phyloP scores from a whole-genome alignment of 169 alveolate species.

The Eimeria praecox region DNA sequence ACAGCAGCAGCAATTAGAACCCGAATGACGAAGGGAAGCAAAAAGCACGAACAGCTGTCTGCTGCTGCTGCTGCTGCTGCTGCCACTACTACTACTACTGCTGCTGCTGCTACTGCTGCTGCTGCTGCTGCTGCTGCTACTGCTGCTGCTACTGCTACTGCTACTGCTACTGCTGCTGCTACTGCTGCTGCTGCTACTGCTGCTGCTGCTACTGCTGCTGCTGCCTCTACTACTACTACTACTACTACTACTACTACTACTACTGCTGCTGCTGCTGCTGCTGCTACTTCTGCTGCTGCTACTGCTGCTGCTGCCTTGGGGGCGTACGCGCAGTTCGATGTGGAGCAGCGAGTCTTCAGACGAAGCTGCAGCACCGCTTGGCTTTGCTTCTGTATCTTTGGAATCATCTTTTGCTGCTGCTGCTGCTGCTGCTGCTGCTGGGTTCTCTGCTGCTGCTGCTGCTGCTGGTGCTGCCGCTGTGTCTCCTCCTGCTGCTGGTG shows the following conservation, averaged over 20 bases:
- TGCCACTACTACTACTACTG: background rate
- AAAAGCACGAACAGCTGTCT: background rate
- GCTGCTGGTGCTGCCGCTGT: background rate
- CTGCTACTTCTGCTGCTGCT: conserved; percentile 10
- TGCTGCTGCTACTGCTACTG: background rate
- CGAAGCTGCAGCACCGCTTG: background rate
- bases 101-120: background rate
- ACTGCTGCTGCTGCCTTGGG: background rate
- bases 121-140: conserved; percentile 24
- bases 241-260: background rate
- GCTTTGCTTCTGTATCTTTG: background rate
- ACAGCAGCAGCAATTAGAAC: background rate
- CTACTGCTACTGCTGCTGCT: background rate
- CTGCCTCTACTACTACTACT: no score
- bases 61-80: background rate
- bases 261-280: background rate
- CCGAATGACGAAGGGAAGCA: no score
- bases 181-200: background rate
- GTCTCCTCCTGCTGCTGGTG: background rate
- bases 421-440: conserved; percentile 23
- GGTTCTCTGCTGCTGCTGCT: background rate
- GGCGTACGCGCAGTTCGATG: background rate
- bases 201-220: background rate
- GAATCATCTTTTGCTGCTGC: conserved; percentile 39
- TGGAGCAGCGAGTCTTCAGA: conserved; percentile 6